Percentiles rank a stretch among this genome's conserved stretches.
Conservation (phyloP, 768 basidiomycete species). For the Lactarius sanguifluus region DNA sequence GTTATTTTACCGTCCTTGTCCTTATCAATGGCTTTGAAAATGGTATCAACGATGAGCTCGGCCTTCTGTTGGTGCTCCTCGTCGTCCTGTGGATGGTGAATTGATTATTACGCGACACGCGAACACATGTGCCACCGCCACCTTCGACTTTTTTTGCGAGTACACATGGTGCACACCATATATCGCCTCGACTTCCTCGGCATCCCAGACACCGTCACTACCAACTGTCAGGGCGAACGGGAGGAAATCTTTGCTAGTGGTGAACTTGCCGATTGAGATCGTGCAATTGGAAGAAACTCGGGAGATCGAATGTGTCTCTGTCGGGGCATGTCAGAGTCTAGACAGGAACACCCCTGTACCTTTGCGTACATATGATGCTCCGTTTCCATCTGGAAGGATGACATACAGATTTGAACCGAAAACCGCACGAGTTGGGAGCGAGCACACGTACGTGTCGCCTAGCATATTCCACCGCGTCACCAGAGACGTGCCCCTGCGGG, state of each 20-base stretch:
- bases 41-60: slow-evolving; percentile 66
- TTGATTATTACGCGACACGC: not conserved
- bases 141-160: slow-evolving; percentile 79
- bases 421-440: slow-evolving; percentile 5
- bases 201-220: slow-evolving; percentile 81
- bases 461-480: slow-evolving; percentile 56
- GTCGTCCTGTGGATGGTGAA: slow-evolving; percentile 52
- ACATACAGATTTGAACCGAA: not conserved
- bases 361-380: slow-evolving; percentile 78
- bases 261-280: slow-evolving; percentile 75
- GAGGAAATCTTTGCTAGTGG: slow-evolving; percentile 10
- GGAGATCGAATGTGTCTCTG: slow-evolving; percentile 79
- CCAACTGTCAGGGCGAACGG: slow-evolving; percentile 10
- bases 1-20: slow-evolving; percentile 69
- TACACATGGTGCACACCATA: slow-evolving; percentile 95
- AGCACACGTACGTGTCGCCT: slow-evolving; percentile 76
- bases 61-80: slow-evolving; percentile 81
- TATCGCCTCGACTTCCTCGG: slow-evolving; percentile 89
- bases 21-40: slow-evolving; percentile 72
- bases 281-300: slow-evolving; percentile 94
- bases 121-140: slow-evolving; percentile 26
- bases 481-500: slow-evolving; percentile 13
- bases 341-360: slow-evolving; percentile 4
- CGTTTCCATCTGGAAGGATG: slow-evolving; percentile 67
- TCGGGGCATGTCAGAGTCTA: slow-evolving; percentile 13